Evolutionary conservation across 2,329 filamentous ascomycete species (phyloP).

Genomic region (Penicillium aurantiogriseum): DNA sequence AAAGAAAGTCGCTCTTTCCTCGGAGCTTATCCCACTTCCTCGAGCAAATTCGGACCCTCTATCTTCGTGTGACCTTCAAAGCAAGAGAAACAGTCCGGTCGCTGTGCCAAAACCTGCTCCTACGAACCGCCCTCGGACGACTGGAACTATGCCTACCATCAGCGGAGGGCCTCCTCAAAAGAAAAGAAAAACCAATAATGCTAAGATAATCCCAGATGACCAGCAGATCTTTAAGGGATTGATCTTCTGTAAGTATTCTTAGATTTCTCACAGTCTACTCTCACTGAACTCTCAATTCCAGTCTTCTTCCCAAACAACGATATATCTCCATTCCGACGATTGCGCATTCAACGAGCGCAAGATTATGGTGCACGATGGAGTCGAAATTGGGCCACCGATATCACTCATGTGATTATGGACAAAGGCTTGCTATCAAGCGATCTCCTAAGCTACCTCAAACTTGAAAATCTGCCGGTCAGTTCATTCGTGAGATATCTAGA

Average conservation of each 20-base stretch:
- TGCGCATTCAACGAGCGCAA: slow-evolving; percentile 71
- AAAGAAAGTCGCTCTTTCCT: background rate
- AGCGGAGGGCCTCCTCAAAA: slow-evolving; percentile 18
- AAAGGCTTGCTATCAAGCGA: slow-evolving; percentile 63
- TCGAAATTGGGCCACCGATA: slow-evolving; percentile 51
- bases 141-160: slow-evolving; percentile 13
- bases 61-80: background rate
- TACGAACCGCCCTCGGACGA: slow-evolving; percentile 16
- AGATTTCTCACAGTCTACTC: background rate
- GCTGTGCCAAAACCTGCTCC: background rate
- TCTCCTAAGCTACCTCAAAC: slow-evolving; percentile 57
- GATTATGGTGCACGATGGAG: slow-evolving; percentile 75
- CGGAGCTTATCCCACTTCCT: slow-evolving; percentile 2
- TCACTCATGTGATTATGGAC: slow-evolving; percentile 82
- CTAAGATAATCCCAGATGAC: slow-evolving; percentile 51
- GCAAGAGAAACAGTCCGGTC: background rate
- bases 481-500: background rate
- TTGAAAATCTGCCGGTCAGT: slow-evolving; percentile 50
- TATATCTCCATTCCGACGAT: slow-evolving; percentile 62
- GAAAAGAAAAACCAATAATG: slow-evolving; percentile 33
- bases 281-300: slow-evolving; percentile 21
- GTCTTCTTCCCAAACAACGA: slow-evolving; percentile 81
- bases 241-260: slow-evolving; percentile 53
- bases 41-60: slow-evolving; percentile 14
- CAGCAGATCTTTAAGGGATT: slow-evolving; percentile 61